A percentile compares a stretch with the other conserved stretches of the same genome.
Conservation (phyloP, 805 yeast genomes). For the Vanderwaltozyma yarrowii region DNA sequence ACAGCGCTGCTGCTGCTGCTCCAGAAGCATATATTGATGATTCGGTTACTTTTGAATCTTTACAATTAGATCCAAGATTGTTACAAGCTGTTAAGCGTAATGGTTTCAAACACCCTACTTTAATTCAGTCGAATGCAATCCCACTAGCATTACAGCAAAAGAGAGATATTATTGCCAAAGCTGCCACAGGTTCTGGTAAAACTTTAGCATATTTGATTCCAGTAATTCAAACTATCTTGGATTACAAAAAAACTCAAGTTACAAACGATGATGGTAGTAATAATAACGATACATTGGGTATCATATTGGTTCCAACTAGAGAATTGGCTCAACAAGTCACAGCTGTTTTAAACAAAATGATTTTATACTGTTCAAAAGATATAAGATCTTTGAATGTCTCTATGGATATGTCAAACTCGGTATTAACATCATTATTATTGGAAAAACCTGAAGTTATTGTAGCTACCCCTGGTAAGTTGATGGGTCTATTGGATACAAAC, state of each 20-base stretch:
- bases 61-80: conserved; percentile 74
- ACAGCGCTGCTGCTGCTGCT: conserved; percentile 34
- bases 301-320: conserved; percentile 85
- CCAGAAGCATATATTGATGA: conserved; percentile 65
- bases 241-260: conserved; percentile 27
- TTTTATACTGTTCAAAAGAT: conserved; percentile 58
- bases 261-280: conserved; percentile 6
- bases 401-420: conserved; percentile 54
- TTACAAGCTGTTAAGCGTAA: conserved; percentile 72
- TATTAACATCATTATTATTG: conserved; percentile 56
- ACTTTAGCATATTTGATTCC: conserved; percentile 89
- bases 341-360: conserved; percentile 56
- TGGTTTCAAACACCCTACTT: conserved; percentile 80
- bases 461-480: conserved; percentile 77
- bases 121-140: conserved; percentile 84
- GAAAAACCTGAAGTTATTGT: conserved; percentile 74
- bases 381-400: conserved; percentile 56
- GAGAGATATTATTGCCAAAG: conserved; percentile 87
- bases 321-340: conserved; percentile 84
- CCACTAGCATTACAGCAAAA: conserved; percentile 84
- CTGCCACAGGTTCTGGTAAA: conserved; percentile 93
- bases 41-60: conserved; percentile 57
- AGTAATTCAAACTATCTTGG: conserved; percentile 64
- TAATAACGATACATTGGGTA: conserved; percentile 36
- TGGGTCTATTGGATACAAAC: conserved; percentile 41